A percentile compares a stretch with the other conserved stretches of the same genome.
These are phyloP conservation scores for Didymella pomorum DNA, from an alignment of 2,329 filamentous ascomycete species.

Conservation along the genomic window DNA sequence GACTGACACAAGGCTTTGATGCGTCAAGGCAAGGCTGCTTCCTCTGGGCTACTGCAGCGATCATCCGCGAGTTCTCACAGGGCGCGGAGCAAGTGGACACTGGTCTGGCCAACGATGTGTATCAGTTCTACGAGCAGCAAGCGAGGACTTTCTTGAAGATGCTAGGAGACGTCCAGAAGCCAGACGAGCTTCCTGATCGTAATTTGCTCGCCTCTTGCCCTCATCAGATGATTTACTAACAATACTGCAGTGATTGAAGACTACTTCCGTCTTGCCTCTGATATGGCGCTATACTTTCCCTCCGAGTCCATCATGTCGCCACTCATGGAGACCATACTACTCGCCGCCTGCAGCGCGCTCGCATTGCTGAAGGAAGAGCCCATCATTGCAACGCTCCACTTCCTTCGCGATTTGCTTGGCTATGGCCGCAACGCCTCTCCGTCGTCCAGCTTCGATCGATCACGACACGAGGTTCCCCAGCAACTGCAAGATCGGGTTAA, in stretches of 20 bases:
- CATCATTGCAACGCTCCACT: conserved; percentile 89
- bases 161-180: conserved; percentile 78
- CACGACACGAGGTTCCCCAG: conserved; percentile 66
- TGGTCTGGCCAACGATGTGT: conserved; percentile 85
- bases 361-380: conserved; percentile 91
- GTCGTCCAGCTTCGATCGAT: conserved; percentile 67
- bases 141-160: conserved; percentile 88
- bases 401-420: conserved; percentile 85
- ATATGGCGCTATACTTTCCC: conserved; percentile 92
- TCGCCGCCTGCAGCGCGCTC: conserved; percentile 85
- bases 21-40: conserved; percentile 92
- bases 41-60: conserved; percentile 96
- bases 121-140: conserved; percentile 93
- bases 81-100: conserved; percentile 85
- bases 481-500: conserved; percentile 78
- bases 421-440: conserved; percentile 80
- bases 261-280: conserved; percentile 91
- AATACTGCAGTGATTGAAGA: conserved; percentile 78
- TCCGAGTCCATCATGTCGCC: conserved; percentile 80
- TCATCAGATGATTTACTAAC: conserved; percentile 19
- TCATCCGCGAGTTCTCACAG: conserved; percentile 93
- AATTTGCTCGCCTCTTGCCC: conserved; percentile 36
- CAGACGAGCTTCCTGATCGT: conserved; percentile 76
- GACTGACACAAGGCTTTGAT: conserved; percentile 84
- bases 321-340: conserved; percentile 82